Base-by-base conservation (phyloP, 192 early-diverging fungal species). In the Coemansia furcata region DNA sequence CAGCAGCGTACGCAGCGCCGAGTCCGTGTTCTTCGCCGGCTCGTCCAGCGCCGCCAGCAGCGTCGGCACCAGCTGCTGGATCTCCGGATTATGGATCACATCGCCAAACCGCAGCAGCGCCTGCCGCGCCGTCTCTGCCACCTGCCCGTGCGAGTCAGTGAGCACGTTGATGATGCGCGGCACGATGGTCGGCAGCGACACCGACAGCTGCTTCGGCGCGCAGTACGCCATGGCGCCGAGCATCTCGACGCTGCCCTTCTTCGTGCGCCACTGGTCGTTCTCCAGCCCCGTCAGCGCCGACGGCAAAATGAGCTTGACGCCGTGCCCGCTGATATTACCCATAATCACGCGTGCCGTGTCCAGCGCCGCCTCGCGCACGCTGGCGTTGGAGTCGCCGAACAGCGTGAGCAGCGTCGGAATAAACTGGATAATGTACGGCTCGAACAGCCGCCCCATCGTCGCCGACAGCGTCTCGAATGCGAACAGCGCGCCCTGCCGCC, bases 11-110 rank as follows among this genome's bases (percentile, higher is more conserved):
- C 85, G 80, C 65, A 99, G 80, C 6, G 96, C 96, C 10, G 86
- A 69, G 37, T 87, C 85, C 2, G 98, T 98, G 72, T 95, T 91
- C 32, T 76, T 72, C 60, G 95, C 92, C 29, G 98, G 98, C 74
- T 98, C 92, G 63, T 86, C 86, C 29, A 99, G 87, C 4, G 95
- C 96, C 15, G 86, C 84, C 69, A 99, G 75, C 62, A 99, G 76
- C 63, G 85, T 75, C 4, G 96, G 97, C 19, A 98, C 96, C 59
- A 99, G 76, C 19, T 77, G 85, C 74, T 97, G 94, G 71, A 99
- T 95, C 80, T 99, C 98, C 11, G 98, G 98, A 66, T 98, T 99
- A 65, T 91, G 93, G 74, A 99, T 99, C 32, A 99, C 96, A 40
- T 93, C 87, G 54, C 97, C 98, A 65, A 99, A 98, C 36, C 85